These are phyloP conservation scores for Gentiana macrophylla DNA, from an alignment of 257 asterid genomes.

Conservation along the genomic window DNA sequence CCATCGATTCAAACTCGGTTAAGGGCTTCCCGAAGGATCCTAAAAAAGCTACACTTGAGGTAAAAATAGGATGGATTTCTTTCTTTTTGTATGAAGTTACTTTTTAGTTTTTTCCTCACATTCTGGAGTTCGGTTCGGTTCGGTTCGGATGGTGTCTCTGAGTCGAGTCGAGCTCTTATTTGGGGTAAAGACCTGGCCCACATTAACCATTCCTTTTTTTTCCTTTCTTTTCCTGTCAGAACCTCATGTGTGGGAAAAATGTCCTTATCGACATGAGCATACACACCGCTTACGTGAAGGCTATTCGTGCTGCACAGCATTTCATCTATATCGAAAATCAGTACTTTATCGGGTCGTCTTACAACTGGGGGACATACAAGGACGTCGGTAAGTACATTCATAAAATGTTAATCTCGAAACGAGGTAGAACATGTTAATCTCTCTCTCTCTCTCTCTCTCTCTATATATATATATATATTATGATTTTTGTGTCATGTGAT, in stretches of 20 bases:
- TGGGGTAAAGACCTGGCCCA: too few species aligned
- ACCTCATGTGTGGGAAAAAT: conserved; percentile 89
- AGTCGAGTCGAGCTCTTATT: too few species aligned
- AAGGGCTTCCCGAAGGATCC: conserved; percentile 93
- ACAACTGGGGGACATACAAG: conserved; percentile 72
- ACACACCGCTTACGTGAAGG: conserved; percentile 87
- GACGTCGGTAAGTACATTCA: conserved; percentile 52
- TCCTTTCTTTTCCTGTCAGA: conserved; percentile 33
- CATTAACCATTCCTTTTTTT: background rate
- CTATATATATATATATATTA: too few species aligned
- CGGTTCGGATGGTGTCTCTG: too few species aligned
- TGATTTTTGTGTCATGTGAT: background rate
- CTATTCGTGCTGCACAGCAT: conserved; percentile 95
- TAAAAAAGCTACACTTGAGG: conserved; percentile 63
- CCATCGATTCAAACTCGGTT: conserved; percentile 95
- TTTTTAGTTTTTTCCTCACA: background rate
- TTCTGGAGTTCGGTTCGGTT: too few species aligned
- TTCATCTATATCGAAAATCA: conserved; percentile 92
- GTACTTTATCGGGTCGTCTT: conserved; percentile 95
- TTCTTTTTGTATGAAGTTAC: conserved; percentile 6
- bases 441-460: too few species aligned
- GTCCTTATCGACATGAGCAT: conserved; percentile 96
- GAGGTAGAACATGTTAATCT: too few species aligned
- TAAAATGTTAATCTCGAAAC: too few species aligned
- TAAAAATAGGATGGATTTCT: conserved; percentile 24